Conservation (phyloP, 805 yeast species). For the Zygosaccharomyces rouxii region DNA sequence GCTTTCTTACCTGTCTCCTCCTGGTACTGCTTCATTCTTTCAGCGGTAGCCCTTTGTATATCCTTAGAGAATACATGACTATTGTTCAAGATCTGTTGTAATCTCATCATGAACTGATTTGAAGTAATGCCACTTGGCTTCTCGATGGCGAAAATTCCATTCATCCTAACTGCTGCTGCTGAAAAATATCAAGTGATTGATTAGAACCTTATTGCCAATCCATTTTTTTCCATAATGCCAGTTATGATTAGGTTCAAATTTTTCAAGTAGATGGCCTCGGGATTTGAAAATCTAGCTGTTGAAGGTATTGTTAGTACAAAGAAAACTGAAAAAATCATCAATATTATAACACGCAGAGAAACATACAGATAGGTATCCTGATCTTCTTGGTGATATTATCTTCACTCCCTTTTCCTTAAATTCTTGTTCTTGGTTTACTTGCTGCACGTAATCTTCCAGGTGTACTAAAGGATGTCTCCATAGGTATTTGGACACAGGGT, state of each 20-base stretch:
- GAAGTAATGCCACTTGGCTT: conserved; percentile 87
- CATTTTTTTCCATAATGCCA: neutral
- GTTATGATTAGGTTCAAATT: neutral
- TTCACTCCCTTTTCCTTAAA: conserved; percentile 28
- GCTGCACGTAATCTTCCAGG: conserved; percentile 42
- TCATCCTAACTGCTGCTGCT: conserved; percentile 45
- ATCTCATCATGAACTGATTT: conserved; percentile 59
- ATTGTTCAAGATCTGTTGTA: conserved; percentile 59
- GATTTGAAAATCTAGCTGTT: conserved; percentile 47
- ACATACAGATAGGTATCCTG: conserved; percentile 52
- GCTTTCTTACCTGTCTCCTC: conserved; percentile 42
- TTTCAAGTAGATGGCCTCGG: conserved; percentile 37
- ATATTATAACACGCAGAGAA: neutral
- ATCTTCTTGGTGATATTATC: conserved; percentile 47
- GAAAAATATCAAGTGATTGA: neutral
- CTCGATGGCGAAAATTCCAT: conserved; percentile 87
- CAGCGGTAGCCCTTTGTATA: conserved; percentile 46
- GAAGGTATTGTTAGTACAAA: conserved; percentile 17
- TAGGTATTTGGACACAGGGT: conserved; percentile 33
- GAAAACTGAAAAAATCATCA: neutral
- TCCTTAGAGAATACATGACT: conserved; percentile 56
- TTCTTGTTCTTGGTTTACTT: conserved; percentile 28
- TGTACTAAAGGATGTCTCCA: conserved; percentile 32
- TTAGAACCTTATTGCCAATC: neutral
- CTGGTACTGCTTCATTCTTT: conserved; percentile 40